These are phyloP conservation scores for Penicillium robsamsonii DNA, from an alignment of 495 filamentous ascomycete genomes.

Conservation along the genomic window DNA sequence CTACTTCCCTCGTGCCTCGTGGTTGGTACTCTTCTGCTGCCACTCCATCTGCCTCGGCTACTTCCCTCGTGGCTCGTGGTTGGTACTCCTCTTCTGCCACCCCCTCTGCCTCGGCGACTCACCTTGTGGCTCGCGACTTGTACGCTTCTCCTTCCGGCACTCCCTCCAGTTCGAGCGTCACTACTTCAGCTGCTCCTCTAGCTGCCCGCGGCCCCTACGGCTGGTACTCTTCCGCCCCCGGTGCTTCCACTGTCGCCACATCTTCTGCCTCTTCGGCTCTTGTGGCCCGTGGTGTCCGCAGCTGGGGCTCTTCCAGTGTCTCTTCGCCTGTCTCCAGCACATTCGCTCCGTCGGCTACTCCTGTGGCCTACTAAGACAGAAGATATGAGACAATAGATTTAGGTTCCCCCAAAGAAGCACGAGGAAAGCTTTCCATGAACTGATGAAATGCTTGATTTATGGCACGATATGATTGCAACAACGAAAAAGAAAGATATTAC, in stretches of 20 bases:
- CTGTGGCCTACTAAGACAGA: slow-evolving; percentile 11
- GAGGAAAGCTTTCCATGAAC: slow-evolving; percentile 8
- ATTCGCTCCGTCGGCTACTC: slow-evolving; percentile 11
- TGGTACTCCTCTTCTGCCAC: background rate
- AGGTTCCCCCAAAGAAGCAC: background rate
- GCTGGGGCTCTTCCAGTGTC: slow-evolving; percentile 16
- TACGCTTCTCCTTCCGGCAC: background rate
- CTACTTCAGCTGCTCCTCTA: slow-evolving; percentile 12
- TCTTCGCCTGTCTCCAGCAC: slow-evolving; percentile 11
- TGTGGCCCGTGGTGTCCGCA: slow-evolving; percentile 2
- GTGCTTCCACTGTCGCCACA: slow-evolving; percentile 7
- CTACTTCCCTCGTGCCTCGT: slow-evolving; percentile 11
- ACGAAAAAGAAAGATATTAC: background rate
- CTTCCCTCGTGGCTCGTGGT: slow-evolving; percentile 9
- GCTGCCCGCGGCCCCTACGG: slow-evolving; percentile 7
- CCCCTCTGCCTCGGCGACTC: background rate
- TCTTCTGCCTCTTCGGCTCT: slow-evolving; percentile 1
- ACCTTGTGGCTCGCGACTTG: slow-evolving; percentile 11
- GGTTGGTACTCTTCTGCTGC: background rate
- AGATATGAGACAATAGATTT: background rate
- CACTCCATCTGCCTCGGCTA: background rate
- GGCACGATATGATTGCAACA: slow-evolving; percentile 14
- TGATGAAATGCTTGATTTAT: slow-evolving; percentile 9
- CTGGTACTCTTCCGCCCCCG: slow-evolving; percentile 7
- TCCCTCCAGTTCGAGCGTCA: slow-evolving; percentile 4